Evolutionary conservation across 805 yeast species (phyloP), one percentile per base, ranked within the genome.

Genomic region (Jamesozyma rosinii): DNA sequence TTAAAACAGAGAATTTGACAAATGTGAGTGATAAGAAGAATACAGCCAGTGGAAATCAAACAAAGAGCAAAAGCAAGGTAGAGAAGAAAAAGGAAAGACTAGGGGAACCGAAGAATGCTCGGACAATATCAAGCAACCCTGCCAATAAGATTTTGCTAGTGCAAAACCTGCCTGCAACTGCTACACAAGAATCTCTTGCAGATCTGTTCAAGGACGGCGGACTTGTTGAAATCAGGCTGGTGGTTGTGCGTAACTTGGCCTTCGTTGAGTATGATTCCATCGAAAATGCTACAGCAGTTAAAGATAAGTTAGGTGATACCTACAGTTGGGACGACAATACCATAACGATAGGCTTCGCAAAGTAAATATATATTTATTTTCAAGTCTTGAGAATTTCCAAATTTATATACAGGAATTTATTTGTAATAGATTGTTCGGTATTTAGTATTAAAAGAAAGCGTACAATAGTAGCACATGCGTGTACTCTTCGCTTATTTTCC

Each of bases 181-280:
- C 68, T 3, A 57, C 71, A 1, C 53, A 61, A 13, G 69, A 65
- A 0, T 66, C 64, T 3, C 61, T 88, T 6, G 58, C 57, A 3
- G 63, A 52, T 0, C 49, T 69, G 0, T 88, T 86, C 56, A 68
- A 65, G 3, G 54, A 58, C 3, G 64, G 68, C 1, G 95, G 95
- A 0, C 81, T 82, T 48, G 63, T 75, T 11, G 84, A 81, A 49
- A 67, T 81, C 1, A 75, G 94, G 42, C 63, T 78, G 31, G 87
- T 90, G 22, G 69, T 73, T 2, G 75, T 79, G 5, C 71, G 86
- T 36, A 75, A 75, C 32, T 74, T 90, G 37, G 94, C 92, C 10
- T 83, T 90, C 61, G 72, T 90, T 3, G 97, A 90, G 53, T 90
- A 81, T 58, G 77, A 73, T 20, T 65, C 67, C 4, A 81, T 77